A percentile compares a stretch with the other conserved stretches of the same genome.
Evolutionary conservation across 345 rosid species (phyloP).

Genomic region (Hypericum perforatum): DNA sequence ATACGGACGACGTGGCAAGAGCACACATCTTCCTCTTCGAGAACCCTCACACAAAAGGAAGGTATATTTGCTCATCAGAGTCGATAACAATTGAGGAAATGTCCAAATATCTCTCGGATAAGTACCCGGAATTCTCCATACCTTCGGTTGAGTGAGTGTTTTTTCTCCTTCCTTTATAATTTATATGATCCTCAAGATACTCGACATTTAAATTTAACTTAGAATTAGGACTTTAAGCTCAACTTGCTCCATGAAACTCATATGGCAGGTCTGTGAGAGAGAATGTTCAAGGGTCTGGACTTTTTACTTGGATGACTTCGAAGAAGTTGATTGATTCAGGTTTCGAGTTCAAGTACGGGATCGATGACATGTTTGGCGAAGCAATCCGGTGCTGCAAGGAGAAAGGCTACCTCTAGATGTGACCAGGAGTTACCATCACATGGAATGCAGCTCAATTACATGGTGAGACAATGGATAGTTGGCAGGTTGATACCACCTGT

Average conservation of each 20-base stretch:
- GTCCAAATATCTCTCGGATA: slow-evolving; percentile 22
- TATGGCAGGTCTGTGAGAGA: slow-evolving; percentile 16
- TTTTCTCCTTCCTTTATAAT: too few relatives aligned
- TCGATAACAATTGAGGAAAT: slow-evolving; percentile 26
- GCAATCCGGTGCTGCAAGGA: slow-evolving; percentile 33
- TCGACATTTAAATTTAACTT: too few relatives aligned
- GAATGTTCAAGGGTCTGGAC: slow-evolving; percentile 13
- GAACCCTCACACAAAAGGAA: slow-evolving; percentile 35
- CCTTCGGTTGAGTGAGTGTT: slow-evolving; percentile 36
- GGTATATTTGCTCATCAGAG: slow-evolving; percentile 43
- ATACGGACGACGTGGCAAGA: slow-evolving; percentile 40
- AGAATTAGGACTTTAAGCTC: too few relatives aligned
- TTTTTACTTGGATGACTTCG: not conserved
- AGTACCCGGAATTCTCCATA: slow-evolving; percentile 32
- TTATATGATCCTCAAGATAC: too few relatives aligned
- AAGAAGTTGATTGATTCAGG: slow-evolving; percentile 32
- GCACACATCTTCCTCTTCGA: slow-evolving; percentile 47
- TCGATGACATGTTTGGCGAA: slow-evolving; percentile 26
- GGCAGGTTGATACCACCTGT: too few relatives aligned
- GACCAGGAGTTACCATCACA: too few relatives aligned
- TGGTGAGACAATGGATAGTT: too few relatives aligned
- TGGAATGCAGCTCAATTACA: too few relatives aligned
- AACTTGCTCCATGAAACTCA: too few relatives aligned
- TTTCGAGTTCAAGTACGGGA: slow-evolving; percentile 19
- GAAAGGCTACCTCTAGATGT: slow-evolving; percentile 21